Base-by-base conservation (phyloP, 345 rosid species). In the Dimocarpus longan region DNA sequence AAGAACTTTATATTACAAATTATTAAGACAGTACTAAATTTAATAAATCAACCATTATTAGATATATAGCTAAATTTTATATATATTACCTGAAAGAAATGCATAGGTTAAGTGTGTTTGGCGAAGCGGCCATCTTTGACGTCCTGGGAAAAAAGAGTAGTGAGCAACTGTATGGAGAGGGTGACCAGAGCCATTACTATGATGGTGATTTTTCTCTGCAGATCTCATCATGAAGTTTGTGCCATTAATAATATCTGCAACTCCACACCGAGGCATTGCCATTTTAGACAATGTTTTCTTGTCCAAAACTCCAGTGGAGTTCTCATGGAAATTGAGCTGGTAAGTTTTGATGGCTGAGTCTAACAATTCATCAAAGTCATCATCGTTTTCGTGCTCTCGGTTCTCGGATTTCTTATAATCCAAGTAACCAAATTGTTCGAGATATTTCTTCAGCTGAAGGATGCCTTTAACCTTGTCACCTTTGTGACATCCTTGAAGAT, bases 351-450 rank as follows among this genome's bases (percentile, higher is more conserved):
- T 7, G 21, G 86, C 88, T 0, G 71, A 63, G 75, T 86, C 88
- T 6, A 83, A 37, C 6, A 5, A 48, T 7, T 85, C 78, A 24
- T 86, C 86, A 21, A 85, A 87, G 5, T 80, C 74, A 62, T 87
- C 81, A n/a, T 74, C 76, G 5, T 76, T 32, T 5, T 68, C 80
- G 15, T 64, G 71, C 10, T 24, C 4, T 0, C 37, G 48, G 68
- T 57, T 69, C 3, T 40, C 21, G 39, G 73, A 43, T 12, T 5
- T 50, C 43, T 52, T 48, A 10, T 69, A 62, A 67, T 39, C 52
- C 68, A 85, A 63, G 84, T 89, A 87, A 57, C 89, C 86, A 19
- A 84, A 89, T 0, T 28, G 42, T 10, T 85, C 43, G 16, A 85
- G 75, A 44, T 81, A 84, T 8, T 77, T 78, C 48, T 82, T 87